These are phyloP conservation scores for Ogataea degrootiae DNA, from an alignment of 805 yeast genomes.

Conservation along the genomic window DNA sequence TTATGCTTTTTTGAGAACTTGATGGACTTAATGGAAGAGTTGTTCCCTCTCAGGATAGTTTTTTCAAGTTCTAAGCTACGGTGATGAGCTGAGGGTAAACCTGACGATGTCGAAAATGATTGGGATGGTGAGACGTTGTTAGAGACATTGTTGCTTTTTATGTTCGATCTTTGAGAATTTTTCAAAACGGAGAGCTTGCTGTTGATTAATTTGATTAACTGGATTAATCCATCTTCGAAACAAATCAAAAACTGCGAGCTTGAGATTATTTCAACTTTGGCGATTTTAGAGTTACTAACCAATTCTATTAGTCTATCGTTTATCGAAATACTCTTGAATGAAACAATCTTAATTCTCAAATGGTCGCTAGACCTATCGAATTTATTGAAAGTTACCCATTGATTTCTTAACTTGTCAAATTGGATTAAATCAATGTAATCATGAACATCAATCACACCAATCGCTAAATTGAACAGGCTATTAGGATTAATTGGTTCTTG, in stretches of 20 bases:
- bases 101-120: slow-evolving; percentile 1
- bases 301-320: slow-evolving; percentile 41
- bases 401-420: slow-evolving; percentile 34
- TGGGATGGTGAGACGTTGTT: background rate
- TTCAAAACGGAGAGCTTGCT: slow-evolving; percentile 36
- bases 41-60: slow-evolving; percentile 54
- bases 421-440: slow-evolving; percentile 39
- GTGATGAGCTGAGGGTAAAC: background rate
- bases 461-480: slow-evolving; percentile 32
- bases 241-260: slow-evolving; percentile 43
- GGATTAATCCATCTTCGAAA: slow-evolving; percentile 54
- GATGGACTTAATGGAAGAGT: slow-evolving; percentile 40
- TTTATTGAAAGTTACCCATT: slow-evolving; percentile 46
- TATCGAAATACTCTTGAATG: slow-evolving; percentile 23
- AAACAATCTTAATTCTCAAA: slow-evolving; percentile 8
- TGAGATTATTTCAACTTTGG: slow-evolving; percentile 38
- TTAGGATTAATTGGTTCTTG: slow-evolving; percentile 33
- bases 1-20: slow-evolving; percentile 49
- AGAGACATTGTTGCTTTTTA: slow-evolving; percentile 12
- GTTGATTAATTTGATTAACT: slow-evolving; percentile 28
- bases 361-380: background rate
- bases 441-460: slow-evolving; percentile 39
- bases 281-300: slow-evolving; percentile 38
- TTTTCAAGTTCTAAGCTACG: slow-evolving; percentile 4
- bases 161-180: slow-evolving; percentile 27